Evolutionary conservation across 768 basidiomycete species (phyloP).

Genomic region (Phlebiopsis gigantea): DNA sequence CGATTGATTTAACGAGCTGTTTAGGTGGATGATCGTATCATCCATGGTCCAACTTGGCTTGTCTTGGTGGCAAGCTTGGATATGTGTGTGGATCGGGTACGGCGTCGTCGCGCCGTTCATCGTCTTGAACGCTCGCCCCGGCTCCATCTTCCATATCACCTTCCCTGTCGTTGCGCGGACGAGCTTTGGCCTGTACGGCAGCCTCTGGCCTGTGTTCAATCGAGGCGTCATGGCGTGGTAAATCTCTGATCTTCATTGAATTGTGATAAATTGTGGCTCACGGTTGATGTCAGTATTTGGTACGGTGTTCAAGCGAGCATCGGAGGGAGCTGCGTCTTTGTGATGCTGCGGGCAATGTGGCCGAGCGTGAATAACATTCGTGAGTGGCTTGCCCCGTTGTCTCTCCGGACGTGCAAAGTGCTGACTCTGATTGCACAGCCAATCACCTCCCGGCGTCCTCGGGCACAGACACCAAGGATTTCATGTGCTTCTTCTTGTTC

Average conservation of each 20-base stretch:
- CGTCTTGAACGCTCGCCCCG: slow-evolving; percentile 71
- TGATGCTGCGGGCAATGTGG: slow-evolving; percentile 75
- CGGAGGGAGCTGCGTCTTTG: slow-evolving; percentile 72
- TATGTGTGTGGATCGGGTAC: slow-evolving; percentile 62
- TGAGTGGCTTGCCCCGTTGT: slow-evolving; percentile 27
- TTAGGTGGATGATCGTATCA: slow-evolving; percentile 74
- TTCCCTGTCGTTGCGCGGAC: slow-evolving; percentile 72
- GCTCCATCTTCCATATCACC: slow-evolving; percentile 71
- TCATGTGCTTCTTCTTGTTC: slow-evolving; percentile 82
- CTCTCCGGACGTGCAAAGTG: neutral
- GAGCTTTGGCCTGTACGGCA: slow-evolving; percentile 77
- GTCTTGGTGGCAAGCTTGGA: slow-evolving; percentile 84
- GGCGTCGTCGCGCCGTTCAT: slow-evolving; percentile 54
- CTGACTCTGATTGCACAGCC: slow-evolving; percentile 30
- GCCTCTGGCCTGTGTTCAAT: slow-evolving; percentile 76
- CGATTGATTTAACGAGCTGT: slow-evolving; percentile 5
- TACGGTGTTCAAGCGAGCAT: slow-evolving; percentile 79
- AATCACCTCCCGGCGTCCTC: slow-evolving; percentile 71
- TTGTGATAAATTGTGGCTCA: neutral
- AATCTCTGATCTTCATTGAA: slow-evolving; percentile 19
- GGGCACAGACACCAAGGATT: slow-evolving; percentile 71
- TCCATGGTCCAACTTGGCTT: slow-evolving; percentile 70
- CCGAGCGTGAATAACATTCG: slow-evolving; percentile 65
- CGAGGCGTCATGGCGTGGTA: slow-evolving; percentile 70
- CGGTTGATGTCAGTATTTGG: slow-evolving; percentile 47